These are phyloP conservation scores for Sporopachydermia lactativora DNA, from an alignment of 805 yeast genomes.

Conservation along the genomic window DNA sequence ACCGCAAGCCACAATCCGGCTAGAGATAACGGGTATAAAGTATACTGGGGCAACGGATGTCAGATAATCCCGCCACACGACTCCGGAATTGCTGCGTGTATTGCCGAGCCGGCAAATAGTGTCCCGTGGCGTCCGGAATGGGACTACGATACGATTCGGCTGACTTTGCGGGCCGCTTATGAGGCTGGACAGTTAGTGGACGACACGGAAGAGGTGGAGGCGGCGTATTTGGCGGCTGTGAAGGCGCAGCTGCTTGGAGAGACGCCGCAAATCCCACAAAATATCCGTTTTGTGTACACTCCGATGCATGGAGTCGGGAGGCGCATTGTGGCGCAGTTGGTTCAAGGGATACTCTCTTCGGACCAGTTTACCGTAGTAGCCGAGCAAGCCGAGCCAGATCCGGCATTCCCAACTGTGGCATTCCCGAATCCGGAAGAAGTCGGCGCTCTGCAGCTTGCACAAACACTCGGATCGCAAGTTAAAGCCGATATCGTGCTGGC, in stretches of 20 bases:
- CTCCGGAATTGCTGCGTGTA: conserved; percentile 47
- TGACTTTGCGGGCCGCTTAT: conserved; percentile 12
- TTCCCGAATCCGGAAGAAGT: conserved; percentile 96
- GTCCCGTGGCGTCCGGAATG: conserved; percentile 44
- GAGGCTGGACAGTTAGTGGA: conserved; percentile 17
- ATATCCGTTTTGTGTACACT: conserved; percentile 58
- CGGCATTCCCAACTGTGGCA: conserved; percentile 68
- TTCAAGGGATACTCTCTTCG: conserved; percentile 20
- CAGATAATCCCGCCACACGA: conserved; percentile 95
- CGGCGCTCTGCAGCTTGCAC: conserved; percentile 75
- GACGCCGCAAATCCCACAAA: conserved; percentile 16
- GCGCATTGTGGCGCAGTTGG: conserved; percentile 35
- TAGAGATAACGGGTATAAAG: conserved; percentile 86
- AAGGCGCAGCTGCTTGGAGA: conserved; percentile 16
- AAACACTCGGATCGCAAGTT: conserved; percentile 38
- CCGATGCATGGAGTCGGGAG: conserved; percentile 95
- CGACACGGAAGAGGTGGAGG: conserved; percentile 29
- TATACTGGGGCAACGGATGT: conserved; percentile 86
- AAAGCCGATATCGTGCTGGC: conserved; percentile 53
- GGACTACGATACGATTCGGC: conserved; percentile 28
- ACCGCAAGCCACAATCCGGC: conserved; percentile 86
- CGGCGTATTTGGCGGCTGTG: conserved; percentile 26
- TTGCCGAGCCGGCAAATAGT: conserved; percentile 35
- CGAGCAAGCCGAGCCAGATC: conserved; percentile 67
- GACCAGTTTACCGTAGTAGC: conserved; percentile 28